phyloP scores from a whole-genome alignment of 177 flowering plant genomes.

The Vitis hybrid region DNA sequence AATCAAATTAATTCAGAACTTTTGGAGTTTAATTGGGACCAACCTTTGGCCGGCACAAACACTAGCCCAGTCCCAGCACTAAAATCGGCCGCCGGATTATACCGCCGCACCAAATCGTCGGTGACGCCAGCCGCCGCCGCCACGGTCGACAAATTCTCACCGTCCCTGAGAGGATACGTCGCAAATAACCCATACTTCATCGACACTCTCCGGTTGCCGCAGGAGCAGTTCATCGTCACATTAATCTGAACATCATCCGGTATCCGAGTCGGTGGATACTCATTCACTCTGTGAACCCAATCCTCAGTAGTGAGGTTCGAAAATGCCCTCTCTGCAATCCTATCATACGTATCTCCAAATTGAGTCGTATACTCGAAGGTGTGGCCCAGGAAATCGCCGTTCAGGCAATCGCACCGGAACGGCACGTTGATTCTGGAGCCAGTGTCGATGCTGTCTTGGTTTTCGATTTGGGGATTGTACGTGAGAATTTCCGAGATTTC shows the following conservation, averaged over 20 bases:
- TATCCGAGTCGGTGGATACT: slow-evolving; percentile 15
- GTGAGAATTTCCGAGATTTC: slow-evolving; percentile 14
- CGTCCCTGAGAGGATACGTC: slow-evolving; percentile 50
- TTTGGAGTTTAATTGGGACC: background rate
- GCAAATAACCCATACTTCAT: slow-evolving; percentile 51
- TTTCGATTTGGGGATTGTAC: slow-evolving; percentile 24
- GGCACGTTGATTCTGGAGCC: slow-evolving; percentile 35
- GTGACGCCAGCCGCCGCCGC: slow-evolving; percentile 24
- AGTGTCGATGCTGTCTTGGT: slow-evolving; percentile 18
- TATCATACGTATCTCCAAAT: slow-evolving; percentile 37
- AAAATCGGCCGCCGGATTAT: slow-evolving; percentile 39
- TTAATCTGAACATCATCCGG: slow-evolving; percentile 33
- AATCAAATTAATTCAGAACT: background rate
- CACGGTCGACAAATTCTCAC: slow-evolving; percentile 30
- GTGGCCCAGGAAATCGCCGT: slow-evolving; percentile 47
- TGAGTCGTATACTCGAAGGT: slow-evolving; percentile 31
- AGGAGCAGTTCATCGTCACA: slow-evolving; percentile 60
- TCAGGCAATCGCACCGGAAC: slow-evolving; percentile 50
- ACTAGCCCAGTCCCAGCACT: slow-evolving; percentile 41
- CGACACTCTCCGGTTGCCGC: slow-evolving; percentile 42
- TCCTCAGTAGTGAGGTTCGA: slow-evolving; percentile 46
- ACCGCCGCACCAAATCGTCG: slow-evolving; percentile 29
- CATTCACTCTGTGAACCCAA: slow-evolving; percentile 38
- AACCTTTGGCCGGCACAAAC: slow-evolving; percentile 40
- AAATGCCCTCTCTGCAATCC: slow-evolving; percentile 27